phyloP scores from a whole-genome alignment of 2,329 filamentous ascomycete genomes.

The Ascochyta rabiei region DNA sequence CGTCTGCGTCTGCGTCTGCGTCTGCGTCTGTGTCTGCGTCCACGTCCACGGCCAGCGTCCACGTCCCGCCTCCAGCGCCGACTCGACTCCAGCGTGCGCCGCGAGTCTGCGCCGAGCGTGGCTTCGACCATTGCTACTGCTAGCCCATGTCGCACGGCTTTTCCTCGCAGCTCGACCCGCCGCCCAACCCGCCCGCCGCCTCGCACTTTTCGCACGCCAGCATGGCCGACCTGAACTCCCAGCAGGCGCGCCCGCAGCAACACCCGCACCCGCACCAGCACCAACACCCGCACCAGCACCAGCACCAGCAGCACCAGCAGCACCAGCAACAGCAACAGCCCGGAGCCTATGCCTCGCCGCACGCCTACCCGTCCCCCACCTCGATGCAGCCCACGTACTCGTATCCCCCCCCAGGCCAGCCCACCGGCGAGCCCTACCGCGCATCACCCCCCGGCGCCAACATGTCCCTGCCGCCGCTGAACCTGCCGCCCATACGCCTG shows the following conservation, averaged over 20 bases:
- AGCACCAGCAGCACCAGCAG: conserved; percentile 27
- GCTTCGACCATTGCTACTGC: conserved; percentile 37
- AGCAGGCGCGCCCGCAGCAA: conserved; percentile 32
- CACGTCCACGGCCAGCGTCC: no score
- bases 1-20: not conserved
- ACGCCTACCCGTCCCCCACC: conserved; percentile 57
- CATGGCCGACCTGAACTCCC: conserved; percentile 44
- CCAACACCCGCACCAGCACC: conserved; percentile 23
- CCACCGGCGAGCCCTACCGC: conserved; percentile 52
- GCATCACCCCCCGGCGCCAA: conserved; percentile 54
- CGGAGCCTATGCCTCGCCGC: conserved; percentile 53
- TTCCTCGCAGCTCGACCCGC: conserved; percentile 27
- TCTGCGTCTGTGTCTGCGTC: no score
- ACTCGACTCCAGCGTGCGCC: conserved; percentile 21
- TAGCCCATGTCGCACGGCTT: conserved; percentile 44
- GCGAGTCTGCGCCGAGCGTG: conserved; percentile 24
- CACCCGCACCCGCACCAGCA: conserved; percentile 29
- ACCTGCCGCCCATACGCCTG: conserved; percentile 59
- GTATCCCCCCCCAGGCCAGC: conserved; percentile 52
- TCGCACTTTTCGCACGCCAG: conserved; percentile 40
- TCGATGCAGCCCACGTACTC: conserved; percentile 57
- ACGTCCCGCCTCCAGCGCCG: not conserved
- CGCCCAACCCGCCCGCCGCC: conserved; percentile 42
- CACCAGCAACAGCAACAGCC: conserved; percentile 16
- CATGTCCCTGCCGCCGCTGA: conserved; percentile 54